A percentile compares a stretch with the other conserved stretches of the same genome.
These are phyloP conservation scores for Beta macrorhiza DNA, from an alignment of 179 eudicot genomes.

Conservation along the genomic window DNA sequence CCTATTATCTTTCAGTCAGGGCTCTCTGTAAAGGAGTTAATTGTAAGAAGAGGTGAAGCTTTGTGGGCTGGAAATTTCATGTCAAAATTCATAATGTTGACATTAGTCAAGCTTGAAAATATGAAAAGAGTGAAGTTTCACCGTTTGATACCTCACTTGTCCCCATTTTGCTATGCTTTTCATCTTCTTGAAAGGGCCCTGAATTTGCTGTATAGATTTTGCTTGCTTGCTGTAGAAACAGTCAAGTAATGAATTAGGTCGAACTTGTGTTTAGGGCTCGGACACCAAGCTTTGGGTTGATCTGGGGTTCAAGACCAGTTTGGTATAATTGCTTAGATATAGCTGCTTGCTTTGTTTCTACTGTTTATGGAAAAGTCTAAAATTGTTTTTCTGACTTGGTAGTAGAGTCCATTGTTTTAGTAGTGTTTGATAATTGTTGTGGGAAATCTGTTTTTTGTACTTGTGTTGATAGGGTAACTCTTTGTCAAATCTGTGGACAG, in stretches of 20 bases:
- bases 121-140: conserved; percentile 23
- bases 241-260: conserved; percentile 2
- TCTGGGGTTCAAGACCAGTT: neutral
- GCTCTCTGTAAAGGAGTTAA: conserved; percentile 37
- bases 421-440: neutral
- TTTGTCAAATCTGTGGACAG: neutral
- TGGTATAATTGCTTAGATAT: neutral
- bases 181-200: neutral
- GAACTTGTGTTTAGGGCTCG: conserved; percentile 10
- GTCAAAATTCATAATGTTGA: conserved; percentile 24
- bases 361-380: neutral
- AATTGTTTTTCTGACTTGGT: too few species aligned
- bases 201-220: conserved; percentile 9
- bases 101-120: conserved; percentile 30
- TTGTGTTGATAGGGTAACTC: too few species aligned
- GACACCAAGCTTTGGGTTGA: neutral
- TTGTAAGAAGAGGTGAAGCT: conserved; percentile 35
- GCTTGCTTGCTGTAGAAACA: neutral
- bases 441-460: neutral
- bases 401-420: neutral
- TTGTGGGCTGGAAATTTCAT: conserved; percentile 13
- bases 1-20: conserved; percentile 26
- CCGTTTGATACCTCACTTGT: neutral
- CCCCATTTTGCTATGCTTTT: neutral
- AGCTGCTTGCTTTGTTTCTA: conserved; percentile 1